A percentile compares a stretch with the other conserved stretches of the same genome.
Evolutionary conservation across 2,329 filamentous ascomycete species (phyloP).

Genomic region (Colletotrichum sojae): DNA sequence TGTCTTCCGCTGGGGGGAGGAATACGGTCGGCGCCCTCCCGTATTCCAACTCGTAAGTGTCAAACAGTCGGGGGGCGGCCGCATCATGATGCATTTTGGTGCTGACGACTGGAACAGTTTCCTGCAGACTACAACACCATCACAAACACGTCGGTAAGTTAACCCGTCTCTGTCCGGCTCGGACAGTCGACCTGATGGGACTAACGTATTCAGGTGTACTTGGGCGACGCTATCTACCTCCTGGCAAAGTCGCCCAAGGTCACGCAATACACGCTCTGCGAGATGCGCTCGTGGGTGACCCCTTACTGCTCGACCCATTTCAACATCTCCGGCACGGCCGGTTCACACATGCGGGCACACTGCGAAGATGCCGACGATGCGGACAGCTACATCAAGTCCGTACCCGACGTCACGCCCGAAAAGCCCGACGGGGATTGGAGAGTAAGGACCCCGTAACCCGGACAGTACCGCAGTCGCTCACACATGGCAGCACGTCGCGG

Average conservation of each 20-base stretch:
- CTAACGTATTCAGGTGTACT: conserved; percentile 52
- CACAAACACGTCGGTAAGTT: conserved; percentile 59
- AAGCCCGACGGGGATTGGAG: conserved; percentile 65
- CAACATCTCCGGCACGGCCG: conserved; percentile 67
- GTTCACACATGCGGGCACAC: conserved; percentile 70
- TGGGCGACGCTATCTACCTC: conserved; percentile 73
- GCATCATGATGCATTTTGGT: too few relatives aligned
- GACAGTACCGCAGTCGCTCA: not conserved
- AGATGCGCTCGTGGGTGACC: conserved; percentile 74
- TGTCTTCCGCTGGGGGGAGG: conserved; percentile 76
- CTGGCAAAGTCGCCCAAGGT: conserved; percentile 65
- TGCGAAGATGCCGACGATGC: conserved; percentile 71
- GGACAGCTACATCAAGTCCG: conserved; percentile 67
- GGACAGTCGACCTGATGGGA: not conserved
- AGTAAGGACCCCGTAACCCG: conserved; percentile 40
- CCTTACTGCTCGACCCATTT: conserved; percentile 77
- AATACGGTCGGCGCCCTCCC: conserved; percentile 65
- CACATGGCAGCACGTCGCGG: conserved; percentile 59
- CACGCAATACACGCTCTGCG: conserved; percentile 75
- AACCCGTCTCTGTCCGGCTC: not conserved
- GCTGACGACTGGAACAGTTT: conserved; percentile 50
- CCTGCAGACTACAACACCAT: conserved; percentile 78
- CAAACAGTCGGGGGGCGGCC: conserved; percentile 25
- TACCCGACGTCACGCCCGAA: conserved; percentile 51
- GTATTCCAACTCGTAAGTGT: conserved; percentile 63